phyloP scores from a whole-genome alignment of 225 moss, liverwort and hornwort genomes.

The Climacium dendroides region DNA sequence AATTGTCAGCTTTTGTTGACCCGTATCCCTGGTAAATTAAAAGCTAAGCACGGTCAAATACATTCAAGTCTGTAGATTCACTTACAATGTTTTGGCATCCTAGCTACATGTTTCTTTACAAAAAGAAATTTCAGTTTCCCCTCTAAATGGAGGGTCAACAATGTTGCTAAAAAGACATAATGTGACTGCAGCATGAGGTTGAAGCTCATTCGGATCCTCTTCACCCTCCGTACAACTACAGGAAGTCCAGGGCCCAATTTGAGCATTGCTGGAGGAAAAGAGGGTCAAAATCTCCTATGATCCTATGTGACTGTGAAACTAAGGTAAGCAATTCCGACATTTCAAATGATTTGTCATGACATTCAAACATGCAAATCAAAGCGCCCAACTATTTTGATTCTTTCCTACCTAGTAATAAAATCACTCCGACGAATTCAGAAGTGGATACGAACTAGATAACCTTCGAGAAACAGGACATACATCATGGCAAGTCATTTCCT shows the following conservation, averaged over 20 bases:
- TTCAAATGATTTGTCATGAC: not conserved
- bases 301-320: not conserved
- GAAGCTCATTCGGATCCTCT: conserved; percentile 3
- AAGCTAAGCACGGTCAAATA: not conserved
- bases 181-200: not conserved
- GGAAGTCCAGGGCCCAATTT: conserved; percentile 6
- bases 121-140: not conserved
- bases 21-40: not conserved
- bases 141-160: not conserved
- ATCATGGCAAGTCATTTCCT: not conserved
- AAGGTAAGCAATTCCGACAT: not conserved
- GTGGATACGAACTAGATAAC: not conserved
- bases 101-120: not conserved
- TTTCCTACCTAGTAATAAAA: not conserved
- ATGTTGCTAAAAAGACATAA: not conserved
- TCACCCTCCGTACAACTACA: not conserved
- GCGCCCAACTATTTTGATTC: not conserved
- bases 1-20: not conserved
- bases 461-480: not conserved
- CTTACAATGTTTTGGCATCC: not conserved
- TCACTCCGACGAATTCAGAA: conserved; percentile 21
- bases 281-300: conserved; percentile 4
- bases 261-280: not conserved
- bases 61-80: not conserved
- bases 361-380: not conserved